These are phyloP conservation scores for Ceratobasidium sp. DNA, from an alignment of 1,284 basidiomycete species.

Conservation along the genomic window DNA sequence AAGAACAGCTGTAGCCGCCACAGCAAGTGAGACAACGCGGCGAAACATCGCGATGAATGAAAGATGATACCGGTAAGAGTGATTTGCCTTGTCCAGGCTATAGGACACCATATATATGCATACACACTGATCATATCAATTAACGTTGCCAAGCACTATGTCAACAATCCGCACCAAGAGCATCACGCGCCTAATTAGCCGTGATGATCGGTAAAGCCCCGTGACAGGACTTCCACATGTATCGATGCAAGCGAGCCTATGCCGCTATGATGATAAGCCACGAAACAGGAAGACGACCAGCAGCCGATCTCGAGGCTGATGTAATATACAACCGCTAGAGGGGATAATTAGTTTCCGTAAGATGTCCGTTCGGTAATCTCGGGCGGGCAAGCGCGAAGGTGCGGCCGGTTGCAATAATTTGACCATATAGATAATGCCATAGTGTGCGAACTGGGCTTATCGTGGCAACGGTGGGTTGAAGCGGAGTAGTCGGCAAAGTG, in stretches of 20 bases:
- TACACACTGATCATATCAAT: neutral
- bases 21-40: neutral
- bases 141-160: neutral
- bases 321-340: neutral
- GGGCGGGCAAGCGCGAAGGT: neutral
- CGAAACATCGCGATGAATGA: neutral
- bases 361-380: neutral
- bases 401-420: neutral
- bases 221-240: neutral
- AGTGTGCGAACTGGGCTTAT: neutral
- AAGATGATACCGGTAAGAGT: neutral
- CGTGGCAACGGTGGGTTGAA: neutral
- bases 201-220: neutral
- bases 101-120: neutral
- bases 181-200: neutral
- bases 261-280: neutral
- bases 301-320: neutral
- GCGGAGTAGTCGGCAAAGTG: too few relatives aligned
- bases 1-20: neutral
- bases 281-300: neutral
- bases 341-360: neutral
- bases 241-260: neutral
- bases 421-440: neutral
- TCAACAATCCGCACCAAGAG: too few relatives aligned
- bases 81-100: neutral